Conservation (phyloP, 106 monocot species). For the Cymbidium sinense region DNA sequence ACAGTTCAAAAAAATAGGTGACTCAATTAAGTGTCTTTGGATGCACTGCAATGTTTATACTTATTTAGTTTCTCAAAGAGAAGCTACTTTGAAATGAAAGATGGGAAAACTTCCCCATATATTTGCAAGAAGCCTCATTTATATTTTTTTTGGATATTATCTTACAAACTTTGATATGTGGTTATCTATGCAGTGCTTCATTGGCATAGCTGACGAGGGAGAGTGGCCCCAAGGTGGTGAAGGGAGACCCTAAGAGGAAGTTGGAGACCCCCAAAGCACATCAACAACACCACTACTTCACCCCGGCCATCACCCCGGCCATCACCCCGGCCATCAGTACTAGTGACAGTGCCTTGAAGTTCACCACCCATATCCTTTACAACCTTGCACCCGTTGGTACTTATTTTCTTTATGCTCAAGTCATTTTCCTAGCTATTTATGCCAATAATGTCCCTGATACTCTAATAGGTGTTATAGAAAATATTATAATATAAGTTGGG, state of each 20-base stretch:
- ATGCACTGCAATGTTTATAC: too few relatives aligned
- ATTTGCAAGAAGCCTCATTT: too few relatives aligned
- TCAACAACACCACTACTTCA: conserved; percentile 40
- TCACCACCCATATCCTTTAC: conserved; percentile 97
- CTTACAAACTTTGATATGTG: not conserved
- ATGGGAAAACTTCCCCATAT: not conserved
- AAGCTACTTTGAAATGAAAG: too few relatives aligned
- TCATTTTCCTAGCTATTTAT: too few relatives aligned
- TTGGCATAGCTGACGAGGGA: conserved; percentile 89
- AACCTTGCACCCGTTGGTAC: conserved; percentile 86
- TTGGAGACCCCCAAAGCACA: conserved; percentile 42
- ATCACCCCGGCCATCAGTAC: conserved; percentile 47
- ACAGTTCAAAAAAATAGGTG: too few relatives aligned
- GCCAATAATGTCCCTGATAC: too few relatives aligned
- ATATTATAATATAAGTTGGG: too few relatives aligned
- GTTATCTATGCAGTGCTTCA: conserved; percentile 57
- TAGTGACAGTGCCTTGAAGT: conserved; percentile 97
- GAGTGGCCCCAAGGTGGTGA: conserved; percentile 84
- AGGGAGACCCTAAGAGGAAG: conserved; percentile 84
- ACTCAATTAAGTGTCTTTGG: too few relatives aligned
- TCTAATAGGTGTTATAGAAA: too few relatives aligned
- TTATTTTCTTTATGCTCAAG: too few relatives aligned
- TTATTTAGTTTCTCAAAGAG: too few relatives aligned
- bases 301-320: conserved; percentile 52
- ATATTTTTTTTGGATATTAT: not conserved